phyloP scores from a whole-genome alignment of 306 rosid species.

The Ochetophila trinervis region DNA sequence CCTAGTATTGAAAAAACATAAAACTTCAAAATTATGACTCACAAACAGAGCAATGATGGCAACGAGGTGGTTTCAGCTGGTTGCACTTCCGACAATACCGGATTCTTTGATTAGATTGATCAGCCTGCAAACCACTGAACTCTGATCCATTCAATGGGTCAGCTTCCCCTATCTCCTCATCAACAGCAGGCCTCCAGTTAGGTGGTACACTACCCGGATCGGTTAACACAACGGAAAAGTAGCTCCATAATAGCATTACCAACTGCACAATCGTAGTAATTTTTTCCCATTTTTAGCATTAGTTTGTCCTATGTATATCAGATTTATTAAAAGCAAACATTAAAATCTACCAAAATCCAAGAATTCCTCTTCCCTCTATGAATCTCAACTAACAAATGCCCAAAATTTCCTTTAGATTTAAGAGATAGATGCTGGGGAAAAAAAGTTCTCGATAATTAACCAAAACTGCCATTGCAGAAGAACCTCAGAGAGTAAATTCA shows the following conservation, averaged over 20 bases:
- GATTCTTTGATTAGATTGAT: conserved; percentile 50
- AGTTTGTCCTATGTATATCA: conserved; percentile 12
- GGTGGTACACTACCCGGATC: conserved; percentile 95
- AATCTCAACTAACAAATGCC: background rate
- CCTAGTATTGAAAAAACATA: background rate
- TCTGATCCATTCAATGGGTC: conserved; percentile 75
- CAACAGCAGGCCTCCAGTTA: conserved; percentile 82
- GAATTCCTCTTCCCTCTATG: background rate
- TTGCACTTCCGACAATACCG: conserved; percentile 87
- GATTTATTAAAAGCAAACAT: background rate
- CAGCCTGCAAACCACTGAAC: conserved; percentile 42
- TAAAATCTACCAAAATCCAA: background rate
- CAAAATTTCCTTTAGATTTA: background rate
- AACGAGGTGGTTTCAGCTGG: conserved; percentile 85
- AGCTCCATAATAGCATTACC: conserved; percentile 96
- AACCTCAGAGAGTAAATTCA: conserved; percentile 2
- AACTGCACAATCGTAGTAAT: conserved; percentile 53
- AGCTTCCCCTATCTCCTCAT: conserved; percentile 91
- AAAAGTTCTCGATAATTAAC: background rate
- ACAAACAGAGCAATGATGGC: conserved; percentile 99
- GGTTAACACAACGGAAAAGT: conserved; percentile 86
- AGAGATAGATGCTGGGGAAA: background rate
- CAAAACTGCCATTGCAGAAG: background rate
- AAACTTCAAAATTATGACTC: conserved; percentile 34
- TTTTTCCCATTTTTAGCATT: conserved; percentile 15